Evolutionary conservation across 2,329 filamentous ascomycete genomes (phyloP).

Genomic region (Ceratocystis cubensis): DNA sequence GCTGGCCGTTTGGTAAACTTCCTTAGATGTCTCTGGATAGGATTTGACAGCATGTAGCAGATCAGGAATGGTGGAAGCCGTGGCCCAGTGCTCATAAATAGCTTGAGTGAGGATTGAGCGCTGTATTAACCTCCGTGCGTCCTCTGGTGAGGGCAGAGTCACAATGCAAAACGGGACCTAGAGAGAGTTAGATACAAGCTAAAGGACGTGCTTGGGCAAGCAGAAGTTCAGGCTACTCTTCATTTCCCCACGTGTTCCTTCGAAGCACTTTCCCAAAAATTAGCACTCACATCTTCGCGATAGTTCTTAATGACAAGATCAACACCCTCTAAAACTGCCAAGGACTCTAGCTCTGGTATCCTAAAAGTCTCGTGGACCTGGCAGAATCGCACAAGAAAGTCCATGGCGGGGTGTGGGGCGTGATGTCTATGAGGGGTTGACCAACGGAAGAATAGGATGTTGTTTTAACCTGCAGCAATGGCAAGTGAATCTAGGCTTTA

Average conservation of each 20-base stretch:
- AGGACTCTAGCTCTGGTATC: conserved; percentile 65
- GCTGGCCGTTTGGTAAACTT: conserved; percentile 47
- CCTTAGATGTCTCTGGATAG: conserved; percentile 8
- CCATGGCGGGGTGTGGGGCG: conserved; percentile 33
- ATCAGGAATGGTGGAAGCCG: conserved; percentile 50
- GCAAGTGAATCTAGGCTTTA: too few relatives aligned
- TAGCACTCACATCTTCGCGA: conserved; percentile 50
- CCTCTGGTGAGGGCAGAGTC: conserved; percentile 49
- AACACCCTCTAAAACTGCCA: conserved; percentile 57
- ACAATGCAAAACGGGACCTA: conserved; percentile 83
- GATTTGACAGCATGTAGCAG: conserved; percentile 42
- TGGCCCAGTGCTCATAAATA: conserved; percentile 83
- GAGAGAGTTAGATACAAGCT: conserved; percentile 22
- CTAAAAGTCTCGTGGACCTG: conserved; percentile 90
- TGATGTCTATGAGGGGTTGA: too few relatives aligned
- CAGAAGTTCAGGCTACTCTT: neutral
- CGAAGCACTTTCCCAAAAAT: neutral
- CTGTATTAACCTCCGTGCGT: conserved; percentile 53
- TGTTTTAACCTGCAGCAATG: too few relatives aligned
- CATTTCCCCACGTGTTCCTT: too few relatives aligned
- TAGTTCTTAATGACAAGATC: conserved; percentile 65
- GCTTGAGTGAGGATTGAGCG: conserved; percentile 72
- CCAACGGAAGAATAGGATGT: too few relatives aligned
- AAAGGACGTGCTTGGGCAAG: conserved; percentile 14
- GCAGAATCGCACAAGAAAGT: conserved; percentile 80